Conservation (phyloP, 2,329 filamentous ascomycete genomes). For the Metarhizium rileyi region DNA sequence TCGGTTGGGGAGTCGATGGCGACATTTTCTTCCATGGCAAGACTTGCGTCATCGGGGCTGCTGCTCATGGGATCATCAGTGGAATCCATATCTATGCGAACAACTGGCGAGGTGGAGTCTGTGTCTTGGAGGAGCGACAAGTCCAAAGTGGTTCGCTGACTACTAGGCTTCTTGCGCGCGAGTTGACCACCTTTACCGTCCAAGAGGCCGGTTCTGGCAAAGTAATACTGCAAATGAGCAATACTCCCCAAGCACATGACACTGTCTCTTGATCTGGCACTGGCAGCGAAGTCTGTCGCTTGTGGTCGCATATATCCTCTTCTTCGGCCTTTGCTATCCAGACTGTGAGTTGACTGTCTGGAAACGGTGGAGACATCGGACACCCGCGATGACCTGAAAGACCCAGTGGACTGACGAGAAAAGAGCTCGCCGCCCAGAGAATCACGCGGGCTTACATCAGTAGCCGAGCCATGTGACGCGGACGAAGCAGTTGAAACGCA, state of each 20-base stretch:
- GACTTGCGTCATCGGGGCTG: conserved; percentile 43
- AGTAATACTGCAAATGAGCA: conserved; percentile 96
- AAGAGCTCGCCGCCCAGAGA: conserved; percentile 44
- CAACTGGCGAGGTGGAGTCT: conserved; percentile 24
- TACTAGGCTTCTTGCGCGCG: conserved; percentile 58
- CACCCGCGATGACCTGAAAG: conserved; percentile 35
- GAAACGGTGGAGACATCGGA: conserved; percentile 32
- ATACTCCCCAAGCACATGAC: conserved; percentile 96
- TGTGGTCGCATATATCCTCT: conserved; percentile 83
- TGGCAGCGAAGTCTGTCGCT: conserved; percentile 81
- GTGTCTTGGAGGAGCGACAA: conserved; percentile 39
- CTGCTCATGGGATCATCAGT: conserved; percentile 50
- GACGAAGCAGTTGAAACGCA: conserved; percentile 55
- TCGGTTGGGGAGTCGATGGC: conserved; percentile 40
- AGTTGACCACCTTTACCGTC: conserved; percentile 88
- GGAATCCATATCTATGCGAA: conserved; percentile 44
- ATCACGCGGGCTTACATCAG: conserved; percentile 38
- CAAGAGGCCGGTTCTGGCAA: conserved; percentile 83
- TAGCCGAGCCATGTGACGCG: conserved; percentile 45
- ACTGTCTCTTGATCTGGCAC: conserved; percentile 81
- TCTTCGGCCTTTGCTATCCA: conserved; percentile 38
- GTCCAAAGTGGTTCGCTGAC: conserved; percentile 48
- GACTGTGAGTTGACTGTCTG: conserved; percentile 37
- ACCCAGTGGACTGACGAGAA: conserved; percentile 54
- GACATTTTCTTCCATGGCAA: conserved; percentile 25